phyloP scores from a whole-genome alignment of 176 grass and related monocot species.

The Pontederia crassipes region DNA sequence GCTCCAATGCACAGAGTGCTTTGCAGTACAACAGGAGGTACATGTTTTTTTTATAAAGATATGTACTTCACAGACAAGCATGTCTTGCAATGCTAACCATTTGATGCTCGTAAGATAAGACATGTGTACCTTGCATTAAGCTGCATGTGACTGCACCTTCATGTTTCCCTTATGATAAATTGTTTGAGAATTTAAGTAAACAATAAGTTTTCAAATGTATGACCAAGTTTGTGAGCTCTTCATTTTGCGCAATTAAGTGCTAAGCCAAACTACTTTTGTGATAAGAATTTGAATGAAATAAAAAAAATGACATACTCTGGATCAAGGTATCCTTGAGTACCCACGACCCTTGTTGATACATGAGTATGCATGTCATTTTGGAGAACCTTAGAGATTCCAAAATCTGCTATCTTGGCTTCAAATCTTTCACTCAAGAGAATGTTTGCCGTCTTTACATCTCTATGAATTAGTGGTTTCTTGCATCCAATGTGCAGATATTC shows the following conservation, averaged over 20 bases:
- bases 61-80: no score
- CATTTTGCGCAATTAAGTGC: neutral
- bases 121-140: no score
- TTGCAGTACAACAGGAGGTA: no score
- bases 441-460: constrained; percentile 46
- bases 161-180: neutral
- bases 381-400: constrained; percentile 35
- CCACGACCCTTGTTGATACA: constrained; percentile 26
- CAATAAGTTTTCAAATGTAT: neutral
- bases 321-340: constrained; percentile 41
- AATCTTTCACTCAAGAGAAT: constrained; percentile 29
- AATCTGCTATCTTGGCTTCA: constrained; percentile 39
- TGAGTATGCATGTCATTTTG: constrained; percentile 13
- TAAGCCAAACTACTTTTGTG: neutral
- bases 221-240: neutral
- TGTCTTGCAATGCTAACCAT: no score
- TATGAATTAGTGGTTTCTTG: constrained; percentile 34
- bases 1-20: no score
- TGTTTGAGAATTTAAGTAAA: neutral
- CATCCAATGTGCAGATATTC: constrained; percentile 48
- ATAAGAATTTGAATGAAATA: neutral
- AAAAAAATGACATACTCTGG: constrained; percentile 26
- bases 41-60: no score
- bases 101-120: no score
- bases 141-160: no score